These are phyloP conservation scores for Panicum hallii DNA, from an alignment of 202 grass and related monocot species.

Conservation along the genomic window DNA sequence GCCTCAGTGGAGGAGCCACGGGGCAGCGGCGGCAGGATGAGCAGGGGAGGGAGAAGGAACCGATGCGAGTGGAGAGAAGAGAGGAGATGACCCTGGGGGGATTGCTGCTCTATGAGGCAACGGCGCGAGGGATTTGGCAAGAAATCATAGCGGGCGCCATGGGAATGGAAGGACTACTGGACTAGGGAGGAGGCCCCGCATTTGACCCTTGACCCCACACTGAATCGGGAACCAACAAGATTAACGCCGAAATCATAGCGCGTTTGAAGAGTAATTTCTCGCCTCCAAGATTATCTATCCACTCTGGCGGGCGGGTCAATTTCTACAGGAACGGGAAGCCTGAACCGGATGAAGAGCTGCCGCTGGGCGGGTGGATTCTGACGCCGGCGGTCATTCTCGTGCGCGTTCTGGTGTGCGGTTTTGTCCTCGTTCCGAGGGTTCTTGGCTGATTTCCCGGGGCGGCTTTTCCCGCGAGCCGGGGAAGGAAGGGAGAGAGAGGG, in stretches of 20 bases:
- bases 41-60: not conserved
- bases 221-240: conserved; percentile 14
- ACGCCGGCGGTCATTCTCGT: conserved; percentile 20
- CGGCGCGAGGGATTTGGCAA: conserved; percentile 18
- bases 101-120: conserved; percentile 28
- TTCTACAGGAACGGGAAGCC: not conserved
- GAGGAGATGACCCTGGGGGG: not conserved
- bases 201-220: conserved; percentile 1
- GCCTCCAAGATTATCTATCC: not conserved
- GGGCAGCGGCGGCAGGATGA: not conserved
- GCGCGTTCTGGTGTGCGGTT: conserved; percentile 3
- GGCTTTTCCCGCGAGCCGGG: conserved; percentile 48
- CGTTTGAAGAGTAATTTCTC: conserved; percentile 8
- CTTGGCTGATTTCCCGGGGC: not conserved
- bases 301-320: not conserved
- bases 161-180: conserved; percentile 1
- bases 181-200: conserved; percentile 1
- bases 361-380: conserved; percentile 8
- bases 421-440: conserved; percentile 1
- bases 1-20: not conserved
- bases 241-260: not conserved
- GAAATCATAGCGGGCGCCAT: conserved; percentile 35
- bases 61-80: not conserved
- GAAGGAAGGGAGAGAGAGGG: not conserved
- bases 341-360: not conserved